Evolutionary conservation across 2,329 filamentous ascomycete species (phyloP), one percentile per base, ranked within the genome.

Genomic region (Penicillium occitanis): DNA sequence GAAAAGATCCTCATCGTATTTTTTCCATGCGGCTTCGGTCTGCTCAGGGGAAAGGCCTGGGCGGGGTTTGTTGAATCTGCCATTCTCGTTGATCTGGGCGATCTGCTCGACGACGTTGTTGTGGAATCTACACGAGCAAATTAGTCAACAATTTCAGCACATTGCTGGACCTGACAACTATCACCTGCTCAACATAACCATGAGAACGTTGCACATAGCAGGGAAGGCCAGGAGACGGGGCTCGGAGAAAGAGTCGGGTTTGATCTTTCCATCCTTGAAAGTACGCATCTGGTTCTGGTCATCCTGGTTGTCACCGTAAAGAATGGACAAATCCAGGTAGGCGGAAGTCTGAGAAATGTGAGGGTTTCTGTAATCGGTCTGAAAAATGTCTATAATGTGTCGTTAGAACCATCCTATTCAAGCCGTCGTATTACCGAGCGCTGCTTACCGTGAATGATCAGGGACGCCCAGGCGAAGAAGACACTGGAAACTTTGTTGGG

Each of bases 51-150:
- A 72, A 0, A 87, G 79, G 0, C 78, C 73, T 5, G 81, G 77
- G 0, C 80, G 73, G 0, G 92, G 91, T 67, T 87, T 88, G 0
- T 84, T 86, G 78, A 97, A 97, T 25, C 91, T 86, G 17, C 88
- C 88, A 53, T 87, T 87, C 72, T 97, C 93, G 72, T 97, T 66
- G 77, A 97, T 94, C n/a, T 85, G 80, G 0, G 91, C 91, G 19
- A 97, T 81, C 68, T 94, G 90, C 63, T 88, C 86, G 1, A 91
- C 93, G 0, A 93, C 87, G 69, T 95, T 85, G 78, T 98, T 97
- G 79, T 97, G 94, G 79, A 96, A 96, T 70, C 74, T 74, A 61
- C 14, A 48, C 5, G 3, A 8, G 5, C 51, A 48, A 8, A 11
- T 59, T 50, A 61, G 59, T 8, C 19, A 11, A 13, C 2, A n/a